Evolutionary conservation across 805 yeast species (phyloP).

Genomic region (Yarrowia deformans): DNA sequence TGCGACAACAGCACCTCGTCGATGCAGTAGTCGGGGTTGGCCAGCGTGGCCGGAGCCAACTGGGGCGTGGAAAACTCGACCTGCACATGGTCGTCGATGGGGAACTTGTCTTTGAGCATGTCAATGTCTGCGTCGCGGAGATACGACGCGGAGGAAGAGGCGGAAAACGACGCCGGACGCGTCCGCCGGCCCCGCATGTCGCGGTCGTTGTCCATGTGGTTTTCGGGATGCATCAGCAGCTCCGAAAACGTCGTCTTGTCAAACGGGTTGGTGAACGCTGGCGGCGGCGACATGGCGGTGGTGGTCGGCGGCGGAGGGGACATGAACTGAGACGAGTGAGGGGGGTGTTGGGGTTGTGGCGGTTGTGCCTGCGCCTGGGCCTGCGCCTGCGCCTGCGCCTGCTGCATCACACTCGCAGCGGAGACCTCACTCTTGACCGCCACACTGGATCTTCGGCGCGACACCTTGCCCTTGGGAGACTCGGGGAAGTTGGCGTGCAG

Average conservation of each 20-base stretch:
- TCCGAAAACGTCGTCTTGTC: slow-evolving; percentile 11
- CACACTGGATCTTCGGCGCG: slow-evolving; percentile 24
- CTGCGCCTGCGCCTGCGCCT: neutral
- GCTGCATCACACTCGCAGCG: neutral
- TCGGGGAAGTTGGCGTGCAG: slow-evolving; percentile 62
- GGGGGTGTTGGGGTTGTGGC: neutral
- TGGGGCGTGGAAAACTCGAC: slow-evolving; percentile 88
- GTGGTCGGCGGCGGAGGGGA: neutral
- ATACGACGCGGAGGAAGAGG: slow-evolving; percentile 67
- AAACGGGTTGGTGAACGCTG: slow-evolving; percentile 24
- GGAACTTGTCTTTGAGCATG: slow-evolving; percentile 41
- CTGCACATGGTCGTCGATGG: slow-evolving; percentile 61
- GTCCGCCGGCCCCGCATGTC: slow-evolving; percentile 39
- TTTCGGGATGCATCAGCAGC: slow-evolving; percentile 34
- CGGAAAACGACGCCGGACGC: slow-evolving; percentile 61
- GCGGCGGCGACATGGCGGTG: slow-evolving; percentile 11
- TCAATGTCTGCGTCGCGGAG: slow-evolving; percentile 58
- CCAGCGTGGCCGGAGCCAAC: slow-evolving; percentile 57
- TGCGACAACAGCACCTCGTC: slow-evolving; percentile 37
- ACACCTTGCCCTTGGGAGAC: slow-evolving; percentile 39
- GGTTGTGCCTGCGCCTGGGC: neutral
- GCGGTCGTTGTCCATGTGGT: slow-evolving; percentile 34
- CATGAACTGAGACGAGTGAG: neutral
- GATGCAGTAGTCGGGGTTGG: slow-evolving; percentile 41
- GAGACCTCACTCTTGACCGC: slow-evolving; percentile 30